Percentiles rank a stretch among this genome's conserved stretches.
Evolutionary conservation across 176 grass and related monocot genomes (phyloP).

Genomic region (Aegilops umbellulata): DNA sequence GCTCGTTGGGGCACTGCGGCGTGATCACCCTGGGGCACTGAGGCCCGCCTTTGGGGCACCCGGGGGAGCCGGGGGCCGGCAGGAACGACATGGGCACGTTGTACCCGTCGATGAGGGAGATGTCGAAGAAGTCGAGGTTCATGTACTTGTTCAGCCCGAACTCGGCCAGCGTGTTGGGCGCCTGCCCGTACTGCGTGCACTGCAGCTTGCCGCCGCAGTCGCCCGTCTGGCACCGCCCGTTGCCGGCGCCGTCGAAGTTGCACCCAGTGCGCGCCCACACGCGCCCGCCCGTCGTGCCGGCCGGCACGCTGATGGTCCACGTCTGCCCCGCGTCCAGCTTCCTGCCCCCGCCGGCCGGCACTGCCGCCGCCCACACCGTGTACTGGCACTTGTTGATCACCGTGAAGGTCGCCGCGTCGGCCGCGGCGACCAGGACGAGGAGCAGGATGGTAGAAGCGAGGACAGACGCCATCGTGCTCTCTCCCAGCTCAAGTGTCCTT

Average conservation of each 20-base stretch:
- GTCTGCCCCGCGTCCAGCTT: slow-evolving; percentile 35
- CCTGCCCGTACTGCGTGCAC: slow-evolving; percentile 19
- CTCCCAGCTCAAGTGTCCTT: neutral
- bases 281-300: slow-evolving; percentile 23
- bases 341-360: slow-evolving; percentile 31
- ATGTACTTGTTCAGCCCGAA: slow-evolving; percentile 33
- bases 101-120: slow-evolving; percentile 60
- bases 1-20: slow-evolving; percentile 30
- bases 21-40: slow-evolving; percentile 18
- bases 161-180: slow-evolving; percentile 53
- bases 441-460: neutral
- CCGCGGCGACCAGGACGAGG: neutral
- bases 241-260: slow-evolving; percentile 44
- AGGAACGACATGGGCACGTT: slow-evolving; percentile 64
- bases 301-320: slow-evolving; percentile 32
- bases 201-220: slow-evolving; percentile 48
- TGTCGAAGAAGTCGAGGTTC: slow-evolving; percentile 44
- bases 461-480: neutral
- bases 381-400: slow-evolving; percentile 46
- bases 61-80: slow-evolving; percentile 21
- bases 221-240: slow-evolving; percentile 41
- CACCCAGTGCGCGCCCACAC: slow-evolving; percentile 52
- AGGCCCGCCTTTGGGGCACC: slow-evolving; percentile 39
- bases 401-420: slow-evolving; percentile 32
- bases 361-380: slow-evolving; percentile 53